A percentile compares a stretch with the other conserved stretches of the same genome.
Conservation (phyloP, 2,329 filamentous ascomycete species). For the Penicillium sp. region DNA sequence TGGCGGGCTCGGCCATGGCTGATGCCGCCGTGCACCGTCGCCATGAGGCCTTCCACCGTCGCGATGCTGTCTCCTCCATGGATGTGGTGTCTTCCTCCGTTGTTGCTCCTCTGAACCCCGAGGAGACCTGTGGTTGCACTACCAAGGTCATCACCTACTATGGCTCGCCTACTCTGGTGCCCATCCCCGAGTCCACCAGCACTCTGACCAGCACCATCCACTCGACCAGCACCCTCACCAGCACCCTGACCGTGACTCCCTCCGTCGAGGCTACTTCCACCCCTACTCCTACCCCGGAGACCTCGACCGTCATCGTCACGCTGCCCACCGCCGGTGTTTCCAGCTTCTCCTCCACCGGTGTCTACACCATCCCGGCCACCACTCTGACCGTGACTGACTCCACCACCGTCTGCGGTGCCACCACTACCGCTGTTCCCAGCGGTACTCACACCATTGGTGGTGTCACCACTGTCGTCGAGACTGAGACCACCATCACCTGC, state of each 20-base stretch:
- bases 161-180: slow-evolving; percentile 63
- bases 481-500: slow-evolving; percentile 70
- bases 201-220: slow-evolving; percentile 38
- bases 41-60: slow-evolving; percentile 63
- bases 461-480: slow-evolving; percentile 71
- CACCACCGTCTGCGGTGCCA: slow-evolving; percentile 68
- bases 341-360: slow-evolving; percentile 67
- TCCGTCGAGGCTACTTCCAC: slow-evolving; percentile 18
- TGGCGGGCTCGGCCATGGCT: slow-evolving; percentile 59
- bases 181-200: slow-evolving; percentile 32
- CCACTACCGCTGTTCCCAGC: slow-evolving; percentile 64
- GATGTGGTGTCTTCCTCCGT: slow-evolving; percentile 10
- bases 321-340: slow-evolving; percentile 56
- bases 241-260: slow-evolving; percentile 39
- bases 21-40: slow-evolving; percentile 61
- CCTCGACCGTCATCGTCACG: slow-evolving; percentile 18
- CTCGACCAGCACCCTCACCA: slow-evolving; percentile 46
- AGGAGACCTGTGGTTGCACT: slow-evolving; percentile 68
- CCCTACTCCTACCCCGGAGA: slow-evolving; percentile 14
- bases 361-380: slow-evolving; percentile 75
- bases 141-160: slow-evolving; percentile 75
- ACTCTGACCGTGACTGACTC: slow-evolving; percentile 70
- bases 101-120: slow-evolving; percentile 35
- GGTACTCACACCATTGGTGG: slow-evolving; percentile 73
- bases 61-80: slow-evolving; percentile 32